Conservation (phyloP, 176 grass and related monocot genomes). For the Ampelocalamus luodianensis region DNA sequence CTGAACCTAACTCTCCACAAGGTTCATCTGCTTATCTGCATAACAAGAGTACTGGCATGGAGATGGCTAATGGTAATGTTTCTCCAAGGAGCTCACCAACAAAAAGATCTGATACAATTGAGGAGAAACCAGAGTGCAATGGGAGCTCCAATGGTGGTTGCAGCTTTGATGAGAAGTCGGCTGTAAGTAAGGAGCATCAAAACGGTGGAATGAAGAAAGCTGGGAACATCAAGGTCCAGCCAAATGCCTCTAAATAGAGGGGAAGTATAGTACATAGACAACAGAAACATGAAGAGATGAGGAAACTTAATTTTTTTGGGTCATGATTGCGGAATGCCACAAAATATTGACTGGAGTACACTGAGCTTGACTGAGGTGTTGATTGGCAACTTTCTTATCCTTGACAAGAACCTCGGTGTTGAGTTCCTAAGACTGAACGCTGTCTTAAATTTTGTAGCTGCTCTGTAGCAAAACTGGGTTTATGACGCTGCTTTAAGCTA, state of each 20-base stretch:
- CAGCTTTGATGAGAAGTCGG: slow-evolving; percentile 29
- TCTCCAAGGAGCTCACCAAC: slow-evolving; percentile 50
- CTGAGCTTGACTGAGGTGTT: slow-evolving; percentile 26
- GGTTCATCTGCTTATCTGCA: slow-evolving; percentile 24
- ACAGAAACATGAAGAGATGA: slow-evolving; percentile 24
- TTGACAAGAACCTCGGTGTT: slow-evolving; percentile 18
- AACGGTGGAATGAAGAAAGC: slow-evolving; percentile 44
- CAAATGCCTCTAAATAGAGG: slow-evolving; percentile 41
- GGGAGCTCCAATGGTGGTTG: slow-evolving; percentile 39
- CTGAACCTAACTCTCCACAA: slow-evolving; percentile 35
- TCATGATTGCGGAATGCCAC: slow-evolving; percentile 10
- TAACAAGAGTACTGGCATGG: slow-evolving; percentile 35
- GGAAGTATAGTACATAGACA: slow-evolving; percentile 54
- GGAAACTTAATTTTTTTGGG: slow-evolving; percentile 38
- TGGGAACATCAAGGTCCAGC: slow-evolving; percentile 45
- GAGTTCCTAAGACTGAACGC: slow-evolving; percentile 29
- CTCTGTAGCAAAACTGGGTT: slow-evolving; percentile 47
- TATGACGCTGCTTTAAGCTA: slow-evolving; percentile 41
- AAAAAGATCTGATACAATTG: slow-evolving; percentile 13
- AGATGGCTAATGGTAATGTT: slow-evolving; percentile 40
- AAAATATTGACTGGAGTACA: neutral
- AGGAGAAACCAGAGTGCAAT: slow-evolving; percentile 51
- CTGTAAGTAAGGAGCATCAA: slow-evolving; percentile 38
- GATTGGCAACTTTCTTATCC: slow-evolving; percentile 19
- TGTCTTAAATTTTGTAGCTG: slow-evolving; percentile 60